phyloP scores from a whole-genome alignment of 306 rosid species.

The Begonia loranthoides region DNA sequence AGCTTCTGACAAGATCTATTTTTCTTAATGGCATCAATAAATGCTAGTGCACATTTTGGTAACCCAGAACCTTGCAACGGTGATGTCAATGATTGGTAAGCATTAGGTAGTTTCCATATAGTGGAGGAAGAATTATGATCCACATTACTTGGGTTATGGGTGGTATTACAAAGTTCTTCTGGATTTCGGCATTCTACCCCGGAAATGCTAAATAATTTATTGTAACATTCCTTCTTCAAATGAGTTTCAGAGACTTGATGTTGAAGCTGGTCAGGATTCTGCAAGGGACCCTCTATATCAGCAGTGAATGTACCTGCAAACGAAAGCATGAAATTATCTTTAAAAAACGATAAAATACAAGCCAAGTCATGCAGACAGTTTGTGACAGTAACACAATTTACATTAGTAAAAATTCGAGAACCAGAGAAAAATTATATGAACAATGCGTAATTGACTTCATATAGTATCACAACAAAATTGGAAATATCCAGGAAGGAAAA shows the following conservation, averaged over 20 bases:
- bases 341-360: slow-evolving; percentile 1
- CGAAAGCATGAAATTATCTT: not conserved
- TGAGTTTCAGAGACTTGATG: slow-evolving; percentile 17
- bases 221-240: slow-evolving; percentile 14
- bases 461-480: too few relatives aligned
- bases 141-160: slow-evolving; percentile 11
- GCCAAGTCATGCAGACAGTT: too few relatives aligned
- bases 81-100: slow-evolving; percentile 15
- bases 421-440: too few relatives aligned
- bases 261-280: slow-evolving; percentile 22
- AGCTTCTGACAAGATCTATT: slow-evolving; percentile 58
- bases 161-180: slow-evolving; percentile 8
- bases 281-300: slow-evolving; percentile 7
- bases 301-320: slow-evolving; percentile 19
- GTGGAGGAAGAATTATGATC: slow-evolving; percentile 13
- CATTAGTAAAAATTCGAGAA: too few relatives aligned
- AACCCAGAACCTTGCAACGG: slow-evolving; percentile 25
- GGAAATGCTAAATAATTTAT: slow-evolving; percentile 7
- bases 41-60: slow-evolving; percentile 52
- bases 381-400: too few relatives aligned
- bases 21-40: slow-evolving; percentile 67
- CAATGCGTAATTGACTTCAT: too few relatives aligned
- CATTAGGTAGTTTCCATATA: slow-evolving; percentile 18
- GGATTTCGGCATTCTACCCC: slow-evolving; percentile 17
- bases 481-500: too few relatives aligned